A percentile compares a stretch with the other conserved stretches of the same genome.
Evolutionary conservation across 805 yeast genomes (phyloP).

Genomic region (Lipomyces chichibuensis): DNA sequence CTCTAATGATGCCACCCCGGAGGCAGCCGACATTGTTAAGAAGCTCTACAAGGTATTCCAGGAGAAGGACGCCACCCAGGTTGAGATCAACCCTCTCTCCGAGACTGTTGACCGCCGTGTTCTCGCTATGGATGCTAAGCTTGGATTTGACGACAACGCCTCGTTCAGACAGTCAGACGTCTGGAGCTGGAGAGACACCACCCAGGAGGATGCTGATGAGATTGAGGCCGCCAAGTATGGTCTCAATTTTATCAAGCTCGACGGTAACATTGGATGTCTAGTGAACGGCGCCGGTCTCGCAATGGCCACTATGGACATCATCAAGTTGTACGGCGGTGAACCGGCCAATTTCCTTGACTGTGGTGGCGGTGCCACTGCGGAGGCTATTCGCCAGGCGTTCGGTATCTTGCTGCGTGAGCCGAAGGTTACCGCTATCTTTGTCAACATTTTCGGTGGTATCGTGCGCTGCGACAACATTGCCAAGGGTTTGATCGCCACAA

Average conservation of each 20-base stretch:
- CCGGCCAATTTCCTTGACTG: slow-evolving; percentile 99
- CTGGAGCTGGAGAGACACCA: slow-evolving; percentile 92
- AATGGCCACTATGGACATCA: slow-evolving; percentile 99
- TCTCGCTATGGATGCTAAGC: slow-evolving; percentile 98
- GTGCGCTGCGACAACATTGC: slow-evolving; percentile 99
- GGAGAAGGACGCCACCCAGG: slow-evolving; percentile 96
- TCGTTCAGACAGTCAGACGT: slow-evolving; percentile 92
- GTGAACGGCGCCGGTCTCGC: slow-evolving; percentile 99
- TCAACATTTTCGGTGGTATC: slow-evolving; percentile 98
- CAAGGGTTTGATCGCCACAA: slow-evolving; percentile 92
- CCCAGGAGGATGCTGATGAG: slow-evolving; percentile 98
- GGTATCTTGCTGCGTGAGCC: slow-evolving; percentile 86
- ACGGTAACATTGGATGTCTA: slow-evolving; percentile 97
- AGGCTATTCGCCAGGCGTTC: slow-evolving; percentile 96
- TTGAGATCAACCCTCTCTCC: slow-evolving; percentile 96
- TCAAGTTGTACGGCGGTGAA: slow-evolving; percentile 95
- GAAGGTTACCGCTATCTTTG: slow-evolving; percentile 91
- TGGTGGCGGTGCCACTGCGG: slow-evolving; percentile 99
- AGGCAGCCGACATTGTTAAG: slow-evolving; percentile 85
- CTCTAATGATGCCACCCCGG: slow-evolving; percentile 71
- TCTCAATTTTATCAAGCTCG: slow-evolving; percentile 94
- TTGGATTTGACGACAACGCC: slow-evolving; percentile 97
- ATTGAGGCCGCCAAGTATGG: slow-evolving; percentile 87
- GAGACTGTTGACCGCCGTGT: slow-evolving; percentile 90
- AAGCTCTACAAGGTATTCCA: slow-evolving; percentile 85